These are phyloP conservation scores for Zostera marina DNA, from an alignment of 116 monocot species.

Conservation along the genomic window DNA sequence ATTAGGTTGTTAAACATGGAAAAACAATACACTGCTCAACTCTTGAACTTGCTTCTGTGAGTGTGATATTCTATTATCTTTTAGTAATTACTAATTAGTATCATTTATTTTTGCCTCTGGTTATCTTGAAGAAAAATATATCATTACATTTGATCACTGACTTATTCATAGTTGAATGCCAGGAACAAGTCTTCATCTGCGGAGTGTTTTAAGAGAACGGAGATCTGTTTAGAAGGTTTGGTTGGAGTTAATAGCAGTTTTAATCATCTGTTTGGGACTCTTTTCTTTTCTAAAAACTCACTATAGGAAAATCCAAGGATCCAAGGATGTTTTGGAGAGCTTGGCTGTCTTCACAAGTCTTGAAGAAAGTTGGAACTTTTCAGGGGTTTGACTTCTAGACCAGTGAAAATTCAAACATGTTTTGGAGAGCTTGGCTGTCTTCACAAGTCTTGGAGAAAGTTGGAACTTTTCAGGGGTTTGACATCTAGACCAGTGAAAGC, in stretches of 20 bases:
- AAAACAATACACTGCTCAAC: slow-evolving; percentile 90
- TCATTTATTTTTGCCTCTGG: background rate
- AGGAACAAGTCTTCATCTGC: slow-evolving; percentile 91
- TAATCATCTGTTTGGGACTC: background rate
- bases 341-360: too few species aligned
- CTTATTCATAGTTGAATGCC: slow-evolving; percentile 62
- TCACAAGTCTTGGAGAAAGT: too few species aligned
- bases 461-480: background rate
- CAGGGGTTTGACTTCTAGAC: background rate
- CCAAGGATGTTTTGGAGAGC: too few species aligned
- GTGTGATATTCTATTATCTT: slow-evolving; percentile 10
- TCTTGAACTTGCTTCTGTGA: slow-evolving; percentile 97
- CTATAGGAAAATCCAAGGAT: too few species aligned
- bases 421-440: too few species aligned
- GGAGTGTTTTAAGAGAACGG: slow-evolving; percentile 85
- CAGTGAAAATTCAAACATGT: too few species aligned
- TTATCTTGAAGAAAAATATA: background rate
- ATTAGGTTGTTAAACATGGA: slow-evolving; percentile 80
- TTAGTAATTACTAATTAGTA: slow-evolving; percentile 1
- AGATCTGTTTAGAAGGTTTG: slow-evolving; percentile 89
- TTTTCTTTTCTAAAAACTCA: background rate
- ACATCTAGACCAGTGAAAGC: background rate
- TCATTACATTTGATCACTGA: background rate
- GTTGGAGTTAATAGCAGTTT: background rate
- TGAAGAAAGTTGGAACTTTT: too few species aligned